Base-by-base conservation (phyloP, 148 eudicot genomes). In the Limonium bicolor region DNA sequence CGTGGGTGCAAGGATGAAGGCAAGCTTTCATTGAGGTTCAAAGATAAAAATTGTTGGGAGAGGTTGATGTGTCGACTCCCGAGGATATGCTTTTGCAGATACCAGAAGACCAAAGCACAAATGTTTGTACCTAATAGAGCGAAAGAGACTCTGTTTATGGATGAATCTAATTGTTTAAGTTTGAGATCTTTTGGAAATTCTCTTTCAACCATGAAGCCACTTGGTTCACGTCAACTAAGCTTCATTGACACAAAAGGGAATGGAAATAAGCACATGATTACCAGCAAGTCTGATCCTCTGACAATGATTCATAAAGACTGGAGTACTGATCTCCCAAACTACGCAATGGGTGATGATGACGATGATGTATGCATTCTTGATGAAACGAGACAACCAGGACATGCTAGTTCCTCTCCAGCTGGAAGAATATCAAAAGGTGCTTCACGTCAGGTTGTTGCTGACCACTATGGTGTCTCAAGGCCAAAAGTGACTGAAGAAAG, bases 291-390 rank as follows among this genome's bases (percentile, higher is more conserved):
- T 34, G 48, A 43, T 54, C 10, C 54, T 24, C 13, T 54, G 18
- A 43, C 37, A 18, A n/a, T n/a, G n/a, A n/a, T n/a, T n/a, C 53
- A 30, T 39, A 73, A 61, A 60, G 60, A 59, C 49, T 24, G 41
- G 33, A 62, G 45, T 39, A 41, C 36, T 29, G 49, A 29, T 41
- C 55, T 53, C 26, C 53, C 38, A 7, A 60, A 42, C 29, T 22
- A 48, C 38, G 47, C 42, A 40, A 58, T n/a, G n/a, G n/a, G n/a
- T n/a, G n/a, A 41, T 53, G 55, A 53, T 34, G 45, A 50, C 41
- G 67, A 48, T 43, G 82, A 72, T 23, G 71, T 81, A 39, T 71
- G 80, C 55, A 66, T 85, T 60, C 59, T 84, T 58, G 99, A 90
- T 64, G 60, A 73, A 57, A 36, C 66, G 24, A 73, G 81, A 61